Conservation (phyloP, 257 asterid genomes). For the Rhazya stricta region DNA sequence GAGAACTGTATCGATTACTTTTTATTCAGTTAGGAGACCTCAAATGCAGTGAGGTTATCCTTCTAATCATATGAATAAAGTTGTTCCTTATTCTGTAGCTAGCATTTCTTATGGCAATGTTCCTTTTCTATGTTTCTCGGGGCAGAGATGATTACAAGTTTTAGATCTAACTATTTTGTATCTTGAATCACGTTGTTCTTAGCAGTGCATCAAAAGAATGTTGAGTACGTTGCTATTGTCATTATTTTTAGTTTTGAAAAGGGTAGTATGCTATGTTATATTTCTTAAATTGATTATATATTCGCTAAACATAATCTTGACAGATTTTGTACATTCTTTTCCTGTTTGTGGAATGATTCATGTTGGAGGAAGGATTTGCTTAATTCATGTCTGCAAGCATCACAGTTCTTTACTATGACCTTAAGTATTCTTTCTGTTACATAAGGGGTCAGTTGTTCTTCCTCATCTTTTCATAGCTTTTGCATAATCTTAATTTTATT, state of each 20-base stretch:
- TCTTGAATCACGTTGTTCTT: constrained; percentile 16
- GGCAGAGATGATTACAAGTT: not conserved
- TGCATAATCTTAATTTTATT: not conserved
- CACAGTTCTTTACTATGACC: not conserved
- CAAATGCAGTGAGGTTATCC: not conserved
- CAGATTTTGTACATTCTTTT: too few species aligned
- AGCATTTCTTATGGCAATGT: not conserved
- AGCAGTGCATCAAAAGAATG: constrained; percentile 34
- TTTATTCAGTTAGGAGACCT: not conserved
- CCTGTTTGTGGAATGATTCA: too few species aligned
- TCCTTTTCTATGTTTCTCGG: not conserved
- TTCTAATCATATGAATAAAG: not conserved
- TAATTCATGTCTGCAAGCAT: too few species aligned
- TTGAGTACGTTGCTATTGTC: too few species aligned
- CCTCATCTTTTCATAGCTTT: not conserved
- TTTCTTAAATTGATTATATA: too few species aligned
- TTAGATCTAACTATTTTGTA: not conserved
- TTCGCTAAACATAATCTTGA: too few species aligned
- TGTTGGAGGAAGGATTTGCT: too few species aligned
- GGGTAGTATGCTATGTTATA: too few species aligned
- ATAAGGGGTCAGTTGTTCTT: too few species aligned
- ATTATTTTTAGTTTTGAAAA: too few species aligned
- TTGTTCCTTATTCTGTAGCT: not conserved
- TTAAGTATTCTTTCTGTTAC: not conserved
- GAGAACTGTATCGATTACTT: not conserved